phyloP scores from a whole-genome alignment of 805 yeast species.

The Yarrowia hollandica region DNA sequence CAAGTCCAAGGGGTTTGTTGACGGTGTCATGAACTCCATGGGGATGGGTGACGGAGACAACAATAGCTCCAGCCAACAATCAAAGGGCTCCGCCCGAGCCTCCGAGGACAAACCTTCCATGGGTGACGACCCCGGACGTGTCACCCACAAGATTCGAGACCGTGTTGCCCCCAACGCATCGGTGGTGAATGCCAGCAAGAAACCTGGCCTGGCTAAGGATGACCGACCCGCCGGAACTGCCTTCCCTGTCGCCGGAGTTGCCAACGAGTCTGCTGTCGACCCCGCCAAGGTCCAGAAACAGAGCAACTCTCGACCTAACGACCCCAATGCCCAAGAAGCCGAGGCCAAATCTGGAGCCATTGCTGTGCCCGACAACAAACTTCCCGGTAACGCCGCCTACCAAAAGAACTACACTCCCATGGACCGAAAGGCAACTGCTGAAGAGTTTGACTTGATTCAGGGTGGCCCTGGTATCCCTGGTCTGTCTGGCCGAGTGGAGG shows the following conservation, averaged over 20 bases:
- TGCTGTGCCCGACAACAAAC: conserved; percentile 21
- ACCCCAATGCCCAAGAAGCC: neutral
- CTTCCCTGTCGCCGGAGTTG: conserved; percentile 38
- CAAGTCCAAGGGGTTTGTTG: conserved; percentile 10
- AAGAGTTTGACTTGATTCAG: conserved; percentile 2
- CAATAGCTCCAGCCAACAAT: neutral
- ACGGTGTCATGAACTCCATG: conserved; percentile 6
- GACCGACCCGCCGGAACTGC: conserved; percentile 39
- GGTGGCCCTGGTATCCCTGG: conserved; percentile 22
- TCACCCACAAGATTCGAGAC: conserved; percentile 22
- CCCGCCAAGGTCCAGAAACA: conserved; percentile 31
- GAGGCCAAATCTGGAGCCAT: conserved; percentile 28
- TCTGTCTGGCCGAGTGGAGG: neutral
- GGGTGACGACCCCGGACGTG: conserved; percentile 28
- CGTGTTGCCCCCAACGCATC: conserved; percentile 34
- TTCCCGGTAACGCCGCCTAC: conserved; percentile 7
- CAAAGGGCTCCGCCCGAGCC: neutral
- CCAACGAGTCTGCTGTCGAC: conserved; percentile 35
- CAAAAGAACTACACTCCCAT: conserved; percentile 17
- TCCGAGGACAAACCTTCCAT: neutral
- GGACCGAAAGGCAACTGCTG: conserved; percentile 24
- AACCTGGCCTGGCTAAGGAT: conserved; percentile 35
- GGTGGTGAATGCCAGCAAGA: conserved; percentile 36
- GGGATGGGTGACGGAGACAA: neutral
- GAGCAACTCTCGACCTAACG: neutral